A percentile compares a stretch with the other conserved stretches of the same genome.
Conservation (phyloP, 176 grass and related monocot genomes). For the Saccharum spontaneum region DNA sequence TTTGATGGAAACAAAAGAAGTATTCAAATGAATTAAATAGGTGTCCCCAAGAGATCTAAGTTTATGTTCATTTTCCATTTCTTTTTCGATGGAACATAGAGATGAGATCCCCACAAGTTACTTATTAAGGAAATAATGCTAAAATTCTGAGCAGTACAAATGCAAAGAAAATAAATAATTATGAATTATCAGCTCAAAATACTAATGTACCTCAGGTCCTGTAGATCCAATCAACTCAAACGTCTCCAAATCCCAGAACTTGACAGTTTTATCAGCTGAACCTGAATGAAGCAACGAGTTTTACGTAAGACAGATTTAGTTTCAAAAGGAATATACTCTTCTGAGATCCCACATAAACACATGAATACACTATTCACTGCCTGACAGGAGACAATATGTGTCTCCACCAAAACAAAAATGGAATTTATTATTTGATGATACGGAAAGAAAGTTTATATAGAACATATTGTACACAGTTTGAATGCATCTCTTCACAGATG, state of each 20-base stretch:
- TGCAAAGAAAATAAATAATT: constrained; percentile 10
- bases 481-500: background rate
- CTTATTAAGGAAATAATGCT: background rate
- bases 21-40: constrained; percentile 19
- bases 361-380: background rate
- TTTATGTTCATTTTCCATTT: background rate
- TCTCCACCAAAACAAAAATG: background rate
- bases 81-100: background rate
- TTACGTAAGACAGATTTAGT: constrained; percentile 30
- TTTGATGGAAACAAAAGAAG: constrained; percentile 8
- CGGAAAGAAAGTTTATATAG: background rate
- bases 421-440: constrained; percentile 17
- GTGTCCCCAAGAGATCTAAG: background rate
- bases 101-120: background rate
- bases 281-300: constrained; percentile 48
- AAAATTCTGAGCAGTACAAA: background rate
- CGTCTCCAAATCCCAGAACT: constrained; percentile 98
- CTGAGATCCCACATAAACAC: constrained; percentile 3
- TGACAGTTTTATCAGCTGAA: constrained; percentile 94
- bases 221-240: constrained; percentile 96
- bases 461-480: constrained; percentile 14
- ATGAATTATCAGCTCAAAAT: background rate
- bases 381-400: constrained; percentile 5
- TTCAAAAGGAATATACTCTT: constrained; percentile 26
- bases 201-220: constrained; percentile 77